A percentile compares a stretch with the other conserved stretches of the same genome.
Evolutionary conservation across 805 yeast species (phyloP).

Genomic region (Saccharomycopsis microspora): DNA sequence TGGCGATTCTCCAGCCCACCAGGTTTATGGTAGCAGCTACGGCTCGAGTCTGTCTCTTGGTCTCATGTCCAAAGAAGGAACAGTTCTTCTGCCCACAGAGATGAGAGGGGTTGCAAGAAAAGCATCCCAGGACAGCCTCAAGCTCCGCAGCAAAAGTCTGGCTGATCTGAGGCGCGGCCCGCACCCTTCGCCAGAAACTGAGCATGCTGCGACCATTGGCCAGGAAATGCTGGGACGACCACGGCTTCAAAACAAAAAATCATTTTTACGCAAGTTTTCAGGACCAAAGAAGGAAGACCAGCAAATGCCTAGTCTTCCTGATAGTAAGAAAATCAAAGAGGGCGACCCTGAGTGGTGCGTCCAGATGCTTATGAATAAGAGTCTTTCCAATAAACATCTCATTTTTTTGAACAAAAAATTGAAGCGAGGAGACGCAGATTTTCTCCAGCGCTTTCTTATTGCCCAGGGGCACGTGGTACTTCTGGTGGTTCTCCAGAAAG

Average conservation of each 20-base stretch:
- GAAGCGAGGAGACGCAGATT: conserved; percentile 18
- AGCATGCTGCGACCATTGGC: conserved; percentile 6
- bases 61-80: no score
- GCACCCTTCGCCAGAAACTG: neutral
- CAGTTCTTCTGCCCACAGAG: no score
- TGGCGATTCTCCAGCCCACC: neutral
- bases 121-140: no score
- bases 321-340: conserved; percentile 3
- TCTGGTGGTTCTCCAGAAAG: conserved; percentile 29
- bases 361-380: conserved; percentile 26
- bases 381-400: conserved; percentile 30
- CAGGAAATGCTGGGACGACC: conserved; percentile 12
- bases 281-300: conserved; percentile 1
- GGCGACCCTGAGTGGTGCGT: conserved; percentile 35
- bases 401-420: conserved; percentile 21
- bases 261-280: conserved; percentile 13
- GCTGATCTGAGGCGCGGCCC: no score
- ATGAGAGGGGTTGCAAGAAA: no score
- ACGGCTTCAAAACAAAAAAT: conserved; percentile 10
- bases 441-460: conserved; percentile 29
- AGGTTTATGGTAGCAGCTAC: no score
- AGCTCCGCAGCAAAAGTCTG: no score
- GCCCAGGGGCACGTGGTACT: conserved; percentile 41
- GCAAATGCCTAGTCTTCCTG: conserved; percentile 1
- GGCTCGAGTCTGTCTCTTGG: no score